Evolutionary conservation across 2,329 filamentous ascomycete species (phyloP), one percentile per base, ranked within the genome.

Genomic region (Penicillium verrucosum): DNA sequence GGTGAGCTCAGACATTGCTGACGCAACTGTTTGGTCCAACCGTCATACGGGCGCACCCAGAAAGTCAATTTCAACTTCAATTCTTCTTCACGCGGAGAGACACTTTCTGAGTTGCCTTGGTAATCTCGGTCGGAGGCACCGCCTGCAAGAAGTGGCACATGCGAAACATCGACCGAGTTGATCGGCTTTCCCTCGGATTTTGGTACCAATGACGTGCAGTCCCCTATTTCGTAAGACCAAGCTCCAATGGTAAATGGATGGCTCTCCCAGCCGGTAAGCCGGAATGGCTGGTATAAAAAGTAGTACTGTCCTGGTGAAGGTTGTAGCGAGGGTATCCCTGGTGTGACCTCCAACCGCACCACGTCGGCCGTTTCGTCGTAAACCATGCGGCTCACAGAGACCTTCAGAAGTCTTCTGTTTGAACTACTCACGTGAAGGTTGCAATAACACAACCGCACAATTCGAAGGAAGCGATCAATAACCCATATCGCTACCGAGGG

Each of bases 41-140:
- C 80, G 48, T 78, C 70, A 61, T 79, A 81, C 0, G 80, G 81
- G 2, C 80, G 76, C 48, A 82, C 75, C 62, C 79, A 77, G 61
- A 82, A 81, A 5, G 75, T 71, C 7, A 82, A 66, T 38, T 70
- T 72, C 5, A 77, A 67, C 4, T 64, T 49, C 23, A 46, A n/a
- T 36, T 60, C 29, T n/a, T 34, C 4, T 27, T 60, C 46, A 38
- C 53, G 37, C 12, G 34, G 34, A 7, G 25, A 3, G 21, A 30
- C 12, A 16, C 54, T 42, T 32, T 21, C 16, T 25, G 11, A 12
- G 42, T 11, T n/a, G 36, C 42, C 7, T 16, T 29, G 16, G 2
- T 43, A 51, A 41, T 49, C 53, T 10, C 32, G 21, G 5, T 46
- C 41, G 3, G 56, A 56, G 1, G 51, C 46, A 10, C 42, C 47